Conservation (phyloP, 176 grass and related monocot species). For the Secale cereale region DNA sequence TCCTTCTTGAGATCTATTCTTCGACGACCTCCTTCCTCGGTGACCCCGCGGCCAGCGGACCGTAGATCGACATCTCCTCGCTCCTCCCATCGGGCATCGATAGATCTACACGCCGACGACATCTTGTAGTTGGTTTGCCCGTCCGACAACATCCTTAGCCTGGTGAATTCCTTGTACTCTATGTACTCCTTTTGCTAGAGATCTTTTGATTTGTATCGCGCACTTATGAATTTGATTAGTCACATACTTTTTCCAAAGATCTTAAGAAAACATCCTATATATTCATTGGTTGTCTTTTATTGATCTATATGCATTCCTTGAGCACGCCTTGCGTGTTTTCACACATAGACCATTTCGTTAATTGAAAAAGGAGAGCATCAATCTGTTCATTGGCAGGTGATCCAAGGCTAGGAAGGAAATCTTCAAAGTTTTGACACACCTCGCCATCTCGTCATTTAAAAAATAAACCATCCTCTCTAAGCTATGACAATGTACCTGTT, state of each 20-base stretch:
- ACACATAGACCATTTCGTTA: not conserved
- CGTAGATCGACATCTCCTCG: not conserved
- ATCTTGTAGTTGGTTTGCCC: not conserved
- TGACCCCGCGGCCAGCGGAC: too few relatives aligned
- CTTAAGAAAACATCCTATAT: not conserved
- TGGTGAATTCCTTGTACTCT: not conserved
- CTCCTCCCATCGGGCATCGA: not conserved
- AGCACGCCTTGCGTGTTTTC: not conserved
- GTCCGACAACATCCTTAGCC: not conserved
- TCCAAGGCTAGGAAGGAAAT: not conserved
- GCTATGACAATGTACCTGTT: not conserved
- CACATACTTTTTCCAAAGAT: not conserved
- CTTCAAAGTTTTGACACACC: not conserved
- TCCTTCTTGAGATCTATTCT: not conserved
- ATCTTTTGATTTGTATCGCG: not conserved
- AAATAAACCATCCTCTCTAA: not conserved
- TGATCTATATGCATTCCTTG: not conserved
- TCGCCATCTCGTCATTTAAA: not conserved
- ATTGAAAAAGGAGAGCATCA: not conserved
- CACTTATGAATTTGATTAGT: not conserved
- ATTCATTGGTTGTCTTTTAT: slow-evolving; percentile 3
- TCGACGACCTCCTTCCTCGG: not conserved
- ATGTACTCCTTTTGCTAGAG: not conserved
- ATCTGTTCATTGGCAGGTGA: not conserved
- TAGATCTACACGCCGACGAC: not conserved